phyloP scores from a whole-genome alignment of 768 basidiomycete species.

The Naganishia kalamii region DNA sequence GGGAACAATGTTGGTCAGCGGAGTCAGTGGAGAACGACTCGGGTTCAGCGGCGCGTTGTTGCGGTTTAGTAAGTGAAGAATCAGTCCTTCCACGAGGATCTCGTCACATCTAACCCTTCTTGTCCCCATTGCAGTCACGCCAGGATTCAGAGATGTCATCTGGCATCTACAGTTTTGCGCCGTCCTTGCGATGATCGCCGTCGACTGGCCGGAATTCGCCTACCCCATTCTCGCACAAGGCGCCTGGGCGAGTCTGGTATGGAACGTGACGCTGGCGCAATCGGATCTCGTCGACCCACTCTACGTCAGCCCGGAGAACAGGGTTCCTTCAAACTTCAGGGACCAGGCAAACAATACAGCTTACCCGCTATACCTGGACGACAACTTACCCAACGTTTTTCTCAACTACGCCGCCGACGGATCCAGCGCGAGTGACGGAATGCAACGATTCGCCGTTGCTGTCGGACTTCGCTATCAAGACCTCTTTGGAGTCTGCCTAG shows the following conservation, averaged over 20 bases:
- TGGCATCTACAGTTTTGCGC: constrained; percentile 76
- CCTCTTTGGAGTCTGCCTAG: constrained; percentile 72
- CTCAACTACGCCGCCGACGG: constrained; percentile 59
- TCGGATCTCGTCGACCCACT: constrained; percentile 55
- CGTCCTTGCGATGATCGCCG: constrained; percentile 82
- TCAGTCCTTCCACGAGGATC: background rate
- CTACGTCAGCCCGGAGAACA: constrained; percentile 36
- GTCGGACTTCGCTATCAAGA: constrained; percentile 76
- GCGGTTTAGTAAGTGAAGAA: constrained; percentile 66
- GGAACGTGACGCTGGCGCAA: constrained; percentile 63
- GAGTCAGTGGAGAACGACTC: constrained; percentile 83
- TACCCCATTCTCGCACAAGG: constrained; percentile 86
- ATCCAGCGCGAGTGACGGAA: constrained; percentile 56
- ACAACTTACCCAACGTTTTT: constrained; percentile 61
- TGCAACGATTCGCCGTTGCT: constrained; percentile 75
- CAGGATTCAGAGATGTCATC: constrained; percentile 82
- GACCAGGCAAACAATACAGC: constrained; percentile 63
- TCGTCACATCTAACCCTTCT: background rate
- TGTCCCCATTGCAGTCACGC: constrained; percentile 56
- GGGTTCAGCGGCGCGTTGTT: constrained; percentile 77
- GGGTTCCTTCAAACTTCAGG: constrained; percentile 50
- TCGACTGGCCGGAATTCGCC: constrained; percentile 86
- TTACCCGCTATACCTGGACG: constrained; percentile 73
- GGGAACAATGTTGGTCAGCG: constrained; percentile 83
- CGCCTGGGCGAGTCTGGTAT: constrained; percentile 68